Evolutionary conservation across 2,329 filamentous ascomycete species (phyloP), one percentile per base, ranked within the genome.

Genomic region (Capronia coronata): DNA sequence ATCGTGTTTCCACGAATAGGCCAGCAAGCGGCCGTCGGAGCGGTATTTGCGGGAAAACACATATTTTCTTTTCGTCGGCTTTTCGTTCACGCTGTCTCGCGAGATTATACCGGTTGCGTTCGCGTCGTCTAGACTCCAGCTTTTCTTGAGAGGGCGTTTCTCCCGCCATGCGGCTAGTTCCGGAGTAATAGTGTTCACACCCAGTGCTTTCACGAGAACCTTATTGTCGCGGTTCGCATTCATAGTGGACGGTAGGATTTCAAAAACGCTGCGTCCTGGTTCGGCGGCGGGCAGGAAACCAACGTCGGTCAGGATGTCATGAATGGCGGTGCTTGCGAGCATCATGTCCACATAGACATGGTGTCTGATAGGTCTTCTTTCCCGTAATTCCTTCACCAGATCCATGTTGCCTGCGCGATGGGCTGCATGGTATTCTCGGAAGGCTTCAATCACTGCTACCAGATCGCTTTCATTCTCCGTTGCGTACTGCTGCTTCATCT

Each of bases 311-410:
- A 52, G 38, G 6, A 46, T 23, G 14, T 52, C 27, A 21, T 54
- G 47, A n/a, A 54, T 27, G 6, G 21, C 46, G 30, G 32, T 29
- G 25, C 44, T 46, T 3, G 44, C 50, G 9, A 35, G 18, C 38
- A 54, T 49, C 46, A 57, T 57, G 18, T 57, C 55, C 29, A 44
- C 27, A 30, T 55, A 57, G n/a, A 49, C 34, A 21, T 46, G 46
- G 30, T 51, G 49, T 18, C 49, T 34, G 16, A 57, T 49, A 39
- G 30, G 42, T 14, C 49, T 42, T n/a, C 38, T 48, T 10, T 51
- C 38, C 8, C 25, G 25, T 14, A 57, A 37, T 8, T 43, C 37
- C 9, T 41, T 27, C 38, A 54, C 29, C n/a, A 40, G 40, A 8
- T 14, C 30, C 8, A 5, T 16, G 22, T 51, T 27, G 8, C 44